These are phyloP conservation scores for Lentinus brumalis DNA, from an alignment of 768 basidiomycete genomes.

Conservation along the genomic window DNA sequence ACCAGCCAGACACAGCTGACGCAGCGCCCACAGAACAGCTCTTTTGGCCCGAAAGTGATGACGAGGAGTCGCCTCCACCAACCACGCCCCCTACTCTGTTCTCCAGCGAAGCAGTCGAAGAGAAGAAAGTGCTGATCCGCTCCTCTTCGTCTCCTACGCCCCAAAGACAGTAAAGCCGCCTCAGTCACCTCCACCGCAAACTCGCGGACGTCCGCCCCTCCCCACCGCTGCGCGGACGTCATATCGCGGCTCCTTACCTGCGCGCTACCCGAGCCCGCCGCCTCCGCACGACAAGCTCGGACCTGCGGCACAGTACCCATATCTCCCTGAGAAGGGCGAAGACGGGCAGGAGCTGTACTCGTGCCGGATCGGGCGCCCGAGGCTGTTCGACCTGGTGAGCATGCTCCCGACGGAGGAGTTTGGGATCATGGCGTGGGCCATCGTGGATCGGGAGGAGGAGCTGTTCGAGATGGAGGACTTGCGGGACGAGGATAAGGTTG, in stretches of 20 bases:
- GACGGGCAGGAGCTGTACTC: constrained; percentile 41
- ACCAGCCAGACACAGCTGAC: neutral
- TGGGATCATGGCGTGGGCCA: constrained; percentile 68
- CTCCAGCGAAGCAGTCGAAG: too few species aligned
- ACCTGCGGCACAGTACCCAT: constrained; percentile 27
- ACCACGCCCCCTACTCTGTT: constrained; percentile 1
- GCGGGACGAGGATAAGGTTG: constrained; percentile 75
- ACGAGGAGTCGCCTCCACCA: neutral
- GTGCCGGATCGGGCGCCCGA: constrained; percentile 66
- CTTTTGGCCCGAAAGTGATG: constrained; percentile 3
- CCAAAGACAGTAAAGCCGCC: neutral
- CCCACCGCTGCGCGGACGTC: neutral
- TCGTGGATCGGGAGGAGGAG: constrained; percentile 75
- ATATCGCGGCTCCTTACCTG: constrained; percentile 16
- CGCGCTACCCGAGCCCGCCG: constrained; percentile 23
- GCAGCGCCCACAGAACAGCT: neutral
- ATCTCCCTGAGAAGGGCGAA: constrained; percentile 7
- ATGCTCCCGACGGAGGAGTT: constrained; percentile 60
- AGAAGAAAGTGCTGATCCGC: too few species aligned
- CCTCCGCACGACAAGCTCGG: constrained; percentile 23
- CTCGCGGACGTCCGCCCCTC: neutral
- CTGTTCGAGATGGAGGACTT: constrained; percentile 73
- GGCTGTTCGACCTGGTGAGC: constrained; percentile 64
- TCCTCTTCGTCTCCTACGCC: neutral
- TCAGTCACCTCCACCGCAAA: too few species aligned